A percentile compares a stretch with the other conserved stretches of the same genome.
Conservation (phyloP, 768 basidiomycete species). For the Nidularia pulvinata region DNA sequence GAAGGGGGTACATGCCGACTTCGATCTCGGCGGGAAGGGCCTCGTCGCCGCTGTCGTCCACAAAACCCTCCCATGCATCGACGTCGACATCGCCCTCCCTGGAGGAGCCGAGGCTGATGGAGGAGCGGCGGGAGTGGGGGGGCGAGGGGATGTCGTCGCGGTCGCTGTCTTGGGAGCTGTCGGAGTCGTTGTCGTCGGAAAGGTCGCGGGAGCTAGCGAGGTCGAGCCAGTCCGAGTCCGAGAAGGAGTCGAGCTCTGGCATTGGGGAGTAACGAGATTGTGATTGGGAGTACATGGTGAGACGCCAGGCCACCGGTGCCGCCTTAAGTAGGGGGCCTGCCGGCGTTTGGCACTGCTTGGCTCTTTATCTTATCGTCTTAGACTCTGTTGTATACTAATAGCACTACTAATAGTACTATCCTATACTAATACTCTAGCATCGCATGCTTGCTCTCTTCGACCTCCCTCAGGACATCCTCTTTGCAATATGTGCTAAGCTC, state of each 20-base stretch:
- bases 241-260: conserved; percentile 66
- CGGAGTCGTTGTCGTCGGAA: conserved; percentile 68
- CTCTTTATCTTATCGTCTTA: conserved; percentile 7
- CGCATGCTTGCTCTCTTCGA: conserved; percentile 17
- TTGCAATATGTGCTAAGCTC: conserved; percentile 30
- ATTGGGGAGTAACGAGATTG: conserved; percentile 38
- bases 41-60: conserved; percentile 62
- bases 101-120: conserved; percentile 68
- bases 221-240: conserved; percentile 87
- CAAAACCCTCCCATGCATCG: conserved; percentile 79
- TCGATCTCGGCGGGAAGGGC: conserved; percentile 13
- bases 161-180: conserved; percentile 62
- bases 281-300: conserved; percentile 19
- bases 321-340: background rate
- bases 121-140: conserved; percentile 68
- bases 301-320: conserved; percentile 10
- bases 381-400: background rate
- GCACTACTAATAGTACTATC: no score
- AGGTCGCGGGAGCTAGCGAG: conserved; percentile 68
- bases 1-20: conserved; percentile 28
- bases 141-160: conserved; percentile 51
- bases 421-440: background rate
- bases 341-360: conserved; percentile 12
- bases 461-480: conserved; percentile 44
- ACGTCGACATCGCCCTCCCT: conserved; percentile 69